Base-by-base conservation (phyloP, 805 yeast genomes). In the Kregervanrija delftensis region DNA sequence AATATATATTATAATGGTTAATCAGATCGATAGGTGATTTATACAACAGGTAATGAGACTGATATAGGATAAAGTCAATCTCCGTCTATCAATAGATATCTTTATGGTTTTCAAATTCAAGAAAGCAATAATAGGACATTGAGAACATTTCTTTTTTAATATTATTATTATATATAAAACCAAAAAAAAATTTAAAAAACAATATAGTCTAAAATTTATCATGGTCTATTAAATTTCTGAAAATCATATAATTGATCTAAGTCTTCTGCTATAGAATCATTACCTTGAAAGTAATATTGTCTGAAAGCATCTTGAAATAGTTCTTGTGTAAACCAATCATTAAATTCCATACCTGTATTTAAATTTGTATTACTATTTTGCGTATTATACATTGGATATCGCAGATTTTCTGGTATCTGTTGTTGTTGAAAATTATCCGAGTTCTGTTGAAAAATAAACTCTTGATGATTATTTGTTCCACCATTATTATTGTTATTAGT, bases 251-350 rank as follows among this genome's bases (percentile, higher is more conserved):
- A 12, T 8, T 15, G 14, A 28, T 22, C 37, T 13, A 39, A 2
- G 14, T 43, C 46, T n/a, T 39, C 32, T 32, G 22, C 17, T 8
- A 34, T 14, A 1, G 22, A 37, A 30, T 46, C 56, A 39, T 47
- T 45, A 4, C 50, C 48, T 4, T 52, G 40, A 39, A 51, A 55
- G 39, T 51, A 53, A 31, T 50, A 52, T 16, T 52, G 56, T 16
- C 43, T 49, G 37, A 57, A 57, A 11, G 56, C 51, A 33, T 51
- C 54, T 37, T 52, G 49, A 39, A 55, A 57, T 5, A 53, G 51
- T 22, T 54, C 59, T 14, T 57, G 55, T 3, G 57, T 44, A 35
- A 57, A 57, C 54, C 54, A 57, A 30, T 57, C 55, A 37, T 51
- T 49, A 30, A 57, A 50, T 28, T 48, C 50, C 2, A 46, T 30